Base-by-base conservation (phyloP, 495 filamentous ascomycete genomes). In the Penicillium robsamsonii region DNA sequence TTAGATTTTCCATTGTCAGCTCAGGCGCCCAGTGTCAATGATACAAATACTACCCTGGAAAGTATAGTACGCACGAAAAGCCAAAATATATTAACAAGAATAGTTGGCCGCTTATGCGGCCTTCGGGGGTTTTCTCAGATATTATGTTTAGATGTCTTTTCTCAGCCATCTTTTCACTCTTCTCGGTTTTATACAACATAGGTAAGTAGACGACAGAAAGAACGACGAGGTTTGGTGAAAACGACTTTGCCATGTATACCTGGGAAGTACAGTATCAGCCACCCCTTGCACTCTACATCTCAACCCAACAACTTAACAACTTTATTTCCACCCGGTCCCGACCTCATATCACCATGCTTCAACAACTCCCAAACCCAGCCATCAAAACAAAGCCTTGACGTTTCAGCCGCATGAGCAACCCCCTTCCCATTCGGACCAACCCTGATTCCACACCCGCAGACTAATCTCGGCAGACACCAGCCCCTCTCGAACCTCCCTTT, bases 341-440 rank as follows among this genome's bases (percentile, higher is more conserved):
- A 35, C 20, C 42, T n/a, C 29, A n/a, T 2, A 33, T 45, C 35
- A 38, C n/a, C 35, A 38, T 15, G n/a, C n/a, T 38, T 12, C 27
- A 22, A 17, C 5, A 15, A n/a, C 40, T 3, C 25, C 3, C 17
- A 25, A 24, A 30, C 45, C 2, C 11, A 22, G n/a, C 4, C 4
- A 15, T 29, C 51, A 37, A 54, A 29, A 35, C 31, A 45, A 54
- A 37, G 42, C 11, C 30, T 25, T 42, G 38, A 35, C 29, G 51
- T 54, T 46, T 54, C 52, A 54, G 52, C 52, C 43, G 42, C 41
- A 46, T 20, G 20, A 17, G 17, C 15, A 35, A 54, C 41, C 43
- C 41, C 43, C 33, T 54, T 54, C 43, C 22, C 52, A 54, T 54
- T 43, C 11, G 15, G 33, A 40, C 53, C 35, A 48, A 55, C 45